A percentile compares a stretch with the other conserved stretches of the same genome.
Conservation (phyloP, 1,139 yeast genomes). For the Sugiyamaella paludigena region DNA sequence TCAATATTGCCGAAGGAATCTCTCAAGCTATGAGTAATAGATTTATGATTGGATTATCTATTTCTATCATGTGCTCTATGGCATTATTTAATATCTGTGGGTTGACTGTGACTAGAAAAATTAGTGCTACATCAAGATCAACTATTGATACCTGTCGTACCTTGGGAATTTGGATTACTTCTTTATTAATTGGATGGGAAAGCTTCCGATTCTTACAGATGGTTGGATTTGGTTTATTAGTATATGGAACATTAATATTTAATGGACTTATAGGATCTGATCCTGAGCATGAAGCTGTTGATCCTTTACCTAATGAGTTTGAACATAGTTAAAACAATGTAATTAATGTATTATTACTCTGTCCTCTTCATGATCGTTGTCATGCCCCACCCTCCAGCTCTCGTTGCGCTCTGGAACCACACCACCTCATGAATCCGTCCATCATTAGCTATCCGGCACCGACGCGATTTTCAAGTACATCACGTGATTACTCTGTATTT, state of each 20-base stretch:
- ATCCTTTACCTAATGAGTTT: constrained; percentile 25
- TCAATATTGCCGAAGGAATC: constrained; percentile 56
- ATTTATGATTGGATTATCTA: constrained; percentile 50
- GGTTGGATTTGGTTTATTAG: constrained; percentile 61
- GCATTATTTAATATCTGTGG: constrained; percentile 75
- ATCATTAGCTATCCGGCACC: too few relatives aligned
- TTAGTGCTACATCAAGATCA: constrained; percentile 76
- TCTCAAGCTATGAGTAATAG: constrained; percentile 47
- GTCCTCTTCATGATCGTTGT: too few relatives aligned
- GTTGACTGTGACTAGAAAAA: constrained; percentile 58
- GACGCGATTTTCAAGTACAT: too few relatives aligned
- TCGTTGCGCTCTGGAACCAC: too few relatives aligned
- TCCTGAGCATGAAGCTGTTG: constrained; percentile 12
- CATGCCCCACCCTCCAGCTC: too few relatives aligned
- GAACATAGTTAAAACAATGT: constrained; percentile 20
- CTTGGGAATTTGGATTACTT: constrained; percentile 71
- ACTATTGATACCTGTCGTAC: constrained; percentile 81
- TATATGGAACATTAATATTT: constrained; percentile 71
- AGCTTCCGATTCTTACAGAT: constrained; percentile 58
- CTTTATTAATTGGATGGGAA: constrained; percentile 78
- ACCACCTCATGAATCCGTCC: too few relatives aligned
- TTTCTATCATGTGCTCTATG: constrained; percentile 68
- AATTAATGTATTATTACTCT: not conserved
- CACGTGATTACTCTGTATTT: too few relatives aligned
- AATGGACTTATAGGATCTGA: constrained; percentile 54